Evolutionary conservation across 2,329 filamentous ascomycete species (phyloP), one percentile per base, ranked within the genome.

Genomic region (Pseudopyricularia javanii): DNA sequence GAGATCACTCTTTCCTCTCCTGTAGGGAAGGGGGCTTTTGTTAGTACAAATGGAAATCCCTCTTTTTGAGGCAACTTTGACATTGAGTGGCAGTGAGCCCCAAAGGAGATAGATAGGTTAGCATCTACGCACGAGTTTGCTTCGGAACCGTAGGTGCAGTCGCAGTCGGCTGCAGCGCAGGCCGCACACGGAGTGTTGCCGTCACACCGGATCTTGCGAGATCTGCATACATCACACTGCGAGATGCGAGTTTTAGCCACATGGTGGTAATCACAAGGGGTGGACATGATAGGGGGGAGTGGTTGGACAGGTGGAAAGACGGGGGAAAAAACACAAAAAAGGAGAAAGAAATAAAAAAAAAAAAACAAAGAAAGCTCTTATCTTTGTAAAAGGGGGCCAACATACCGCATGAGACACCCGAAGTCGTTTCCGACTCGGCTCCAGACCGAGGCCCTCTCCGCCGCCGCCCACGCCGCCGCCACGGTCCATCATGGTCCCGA

Each of bases 1-100:
- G 48, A 76, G 62, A 54, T 77, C 74, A 45, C 69, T 75, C 58
- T 77, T 77, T 30, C 50, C 50, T 22, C 50, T 43, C 37, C 50
- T 51, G 5, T 7, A 32, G 15, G 4, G 7, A 7, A n/a, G 14
- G 4, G 28, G 14, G 40, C 24, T 45, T 24, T 17, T 45, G n/a
- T 43, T 8, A 22, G 6, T 3, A 11, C 7, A 43, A 17, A 22
- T 1, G 5, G 22, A 43, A 35, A 14, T 30, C 28, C 4, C 35
- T 20, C 5, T 14, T 15, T 15, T 40, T 20, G 14, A 12, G n/a
- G n/a, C n/a, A n/a, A n/a, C n/a, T n/a, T n/a, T 20, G 35, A 40
- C 35, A 20, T 15, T 22, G 11, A 26, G n/a, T 7, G 20, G 17
- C 40, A 47, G 8, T 7, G 11, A 22, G 40, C 17, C 17, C 15